These are phyloP conservation scores for Gyromitra esculenta DNA, from an alignment of 2,329 filamentous ascomycete genomes.

Conservation along the genomic window DNA sequence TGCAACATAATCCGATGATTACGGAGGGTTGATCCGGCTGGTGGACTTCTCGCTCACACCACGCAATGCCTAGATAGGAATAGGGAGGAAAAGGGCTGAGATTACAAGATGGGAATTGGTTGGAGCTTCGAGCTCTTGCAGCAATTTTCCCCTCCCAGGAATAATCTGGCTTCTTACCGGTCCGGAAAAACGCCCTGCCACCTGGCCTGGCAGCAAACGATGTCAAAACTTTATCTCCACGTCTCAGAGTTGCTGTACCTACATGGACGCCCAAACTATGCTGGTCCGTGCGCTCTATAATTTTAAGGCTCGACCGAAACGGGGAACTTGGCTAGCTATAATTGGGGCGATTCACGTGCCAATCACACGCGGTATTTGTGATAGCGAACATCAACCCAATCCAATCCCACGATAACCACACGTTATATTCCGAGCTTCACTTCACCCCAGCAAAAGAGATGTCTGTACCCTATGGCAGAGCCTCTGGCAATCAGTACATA, in stretches of 20 bases:
- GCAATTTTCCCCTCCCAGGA: conserved; percentile 24
- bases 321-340: conserved; percentile 35
- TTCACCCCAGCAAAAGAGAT: conserved; percentile 22
- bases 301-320: conserved; percentile 17
- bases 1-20: conserved; percentile 41
- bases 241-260: conserved; percentile 41
- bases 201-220: conserved; percentile 40
- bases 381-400: conserved; percentile 32
- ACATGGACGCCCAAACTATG: conserved; percentile 16
- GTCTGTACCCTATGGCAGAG: conserved; percentile 41
- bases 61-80: conserved; percentile 35
- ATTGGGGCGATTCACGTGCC: conserved; percentile 44
- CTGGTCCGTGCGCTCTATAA: conserved; percentile 40
- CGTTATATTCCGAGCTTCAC: conserved; percentile 20
- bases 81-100: conserved; percentile 35
- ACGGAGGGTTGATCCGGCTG: conserved; percentile 39
- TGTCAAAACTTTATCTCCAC: conserved; percentile 50
- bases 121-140: conserved; percentile 11
- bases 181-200: conserved; percentile 48
- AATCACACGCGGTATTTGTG: conserved; percentile 31
- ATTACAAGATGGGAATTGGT: conserved; percentile 30
- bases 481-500: conserved; percentile 46
- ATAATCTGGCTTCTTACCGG: conserved; percentile 33
- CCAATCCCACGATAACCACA: conserved; percentile 42
- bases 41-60: background rate